Percentiles rank a stretch among this genome's conserved stretches.
These are phyloP conservation scores for Saccharum spontaneum DNA, from an alignment of 176 grass and related monocot genomes.

Conservation along the genomic window DNA sequence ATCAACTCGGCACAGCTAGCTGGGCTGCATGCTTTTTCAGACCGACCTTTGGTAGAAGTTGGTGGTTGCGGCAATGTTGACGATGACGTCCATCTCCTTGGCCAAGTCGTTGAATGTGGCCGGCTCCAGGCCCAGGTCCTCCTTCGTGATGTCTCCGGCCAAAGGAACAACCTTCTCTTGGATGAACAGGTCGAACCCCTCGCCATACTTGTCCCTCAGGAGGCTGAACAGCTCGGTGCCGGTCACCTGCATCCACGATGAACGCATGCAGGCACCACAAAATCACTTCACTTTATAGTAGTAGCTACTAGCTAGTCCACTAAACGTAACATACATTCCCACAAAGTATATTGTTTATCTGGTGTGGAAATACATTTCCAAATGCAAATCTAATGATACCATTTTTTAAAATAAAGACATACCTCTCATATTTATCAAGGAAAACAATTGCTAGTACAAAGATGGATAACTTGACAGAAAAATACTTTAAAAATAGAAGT, in stretches of 20 bases:
- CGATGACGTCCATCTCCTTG: slow-evolving; percentile 56
- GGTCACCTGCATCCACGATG: slow-evolving; percentile 44
- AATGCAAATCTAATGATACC: too few relatives aligned
- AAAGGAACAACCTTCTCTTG: slow-evolving; percentile 58
- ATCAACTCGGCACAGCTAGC: too few relatives aligned
- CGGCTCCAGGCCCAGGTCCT: slow-evolving; percentile 55
- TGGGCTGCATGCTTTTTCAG: neutral
- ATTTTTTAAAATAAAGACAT: too few relatives aligned
- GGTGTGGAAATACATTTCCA: too few relatives aligned
- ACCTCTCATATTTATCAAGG: too few relatives aligned
- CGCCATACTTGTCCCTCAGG: slow-evolving; percentile 60
- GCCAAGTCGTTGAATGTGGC: slow-evolving; percentile 29
- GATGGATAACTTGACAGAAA: too few relatives aligned
- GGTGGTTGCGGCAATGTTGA: slow-evolving; percentile 76
- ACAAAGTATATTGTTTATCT: too few relatives aligned
- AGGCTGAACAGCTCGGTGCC: slow-evolving; percentile 60
- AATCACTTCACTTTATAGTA: neutral
- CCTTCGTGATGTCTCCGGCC: slow-evolving; percentile 57
- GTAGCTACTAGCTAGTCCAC: neutral
- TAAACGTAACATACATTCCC: neutral
- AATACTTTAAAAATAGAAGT: too few relatives aligned
- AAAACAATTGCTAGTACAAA: too few relatives aligned
- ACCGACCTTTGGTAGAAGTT: slow-evolving; percentile 60
- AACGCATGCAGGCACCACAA: neutral
- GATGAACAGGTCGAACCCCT: slow-evolving; percentile 44